Base-by-base conservation (phyloP, 163 green algal genomes). In the Scenedesmus sp. region DNA sequence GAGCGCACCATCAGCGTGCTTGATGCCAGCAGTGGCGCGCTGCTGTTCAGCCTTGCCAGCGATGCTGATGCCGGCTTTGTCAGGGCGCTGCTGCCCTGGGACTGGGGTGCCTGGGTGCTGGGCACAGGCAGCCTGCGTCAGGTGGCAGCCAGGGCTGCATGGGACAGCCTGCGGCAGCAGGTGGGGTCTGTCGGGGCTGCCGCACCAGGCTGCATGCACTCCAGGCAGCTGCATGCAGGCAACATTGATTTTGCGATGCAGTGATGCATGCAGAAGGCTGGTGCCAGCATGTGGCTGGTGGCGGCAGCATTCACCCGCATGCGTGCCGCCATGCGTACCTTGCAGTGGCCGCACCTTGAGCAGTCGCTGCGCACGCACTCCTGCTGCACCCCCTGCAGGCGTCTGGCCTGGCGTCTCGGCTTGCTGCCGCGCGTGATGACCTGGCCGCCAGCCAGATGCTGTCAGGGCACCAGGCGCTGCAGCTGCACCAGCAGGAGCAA, bases 401-500 rank as follows among this genome's bases (percentile, higher is more conserved):
- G 15, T 5, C 33, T 10, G 40, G 5, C 7, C 15, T 85, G 72
- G 18, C 85, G 12, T 10, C 3, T 3, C 16, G 78, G 85, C 72
- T 90, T 33, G 0, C 35, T 33, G 61, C 37, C 7, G 56, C 70
- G 16, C 43, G 59, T 26, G 12, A 84, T 18, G n/a, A 73, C 24
- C 72, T 90, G 18, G 43, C 12, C 9, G 43, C 6, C 56, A 43
- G 26, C 42, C 85, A 89, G 68, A 3, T 83, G 65, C 68, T 89
- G 65, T 83, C 68, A 46, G 68, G 43, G 30, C 85, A 89, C 44
- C 85, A 89, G 35, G 85, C 85, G 33, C 30, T 72, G 42, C 85
- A 89, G 44, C 42, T 89, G 73, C 30, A 59, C 16, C 86, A 91
- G 51, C 86, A 91, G 86, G 70, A 86, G 37, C 86, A 91, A 76